Conservation (phyloP, 2,329 filamentous ascomycete species). For the Colletotrichum melonis region DNA sequence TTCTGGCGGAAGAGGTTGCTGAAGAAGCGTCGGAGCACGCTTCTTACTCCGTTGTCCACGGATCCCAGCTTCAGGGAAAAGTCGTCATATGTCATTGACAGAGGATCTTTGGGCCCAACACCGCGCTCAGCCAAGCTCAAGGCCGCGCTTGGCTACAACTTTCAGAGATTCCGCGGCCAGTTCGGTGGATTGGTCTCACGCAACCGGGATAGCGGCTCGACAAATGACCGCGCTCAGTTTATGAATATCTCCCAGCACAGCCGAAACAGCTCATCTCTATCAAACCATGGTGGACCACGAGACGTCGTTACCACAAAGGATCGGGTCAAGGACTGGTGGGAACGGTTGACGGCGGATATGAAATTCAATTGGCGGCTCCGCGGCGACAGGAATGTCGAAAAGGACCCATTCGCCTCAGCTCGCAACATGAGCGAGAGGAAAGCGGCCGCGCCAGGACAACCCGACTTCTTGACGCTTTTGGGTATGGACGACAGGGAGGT, state of each 20-base stretch:
- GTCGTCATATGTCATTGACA: slow-evolving; percentile 54
- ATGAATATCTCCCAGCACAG: slow-evolving; percentile 51
- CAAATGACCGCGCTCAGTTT: slow-evolving; percentile 56
- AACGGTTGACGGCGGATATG: slow-evolving; percentile 52
- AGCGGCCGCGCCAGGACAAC: slow-evolving; percentile 43
- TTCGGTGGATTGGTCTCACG: slow-evolving; percentile 45
- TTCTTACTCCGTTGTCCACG: slow-evolving; percentile 59
- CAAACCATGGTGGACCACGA: slow-evolving; percentile 26
- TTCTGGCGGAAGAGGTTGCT: slow-evolving; percentile 57
- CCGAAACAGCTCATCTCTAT: slow-evolving; percentile 48
- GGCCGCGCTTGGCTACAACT: slow-evolving; percentile 50
- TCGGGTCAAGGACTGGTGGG: slow-evolving; percentile 58
- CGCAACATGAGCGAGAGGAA: slow-evolving; percentile 41
- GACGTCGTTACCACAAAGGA: slow-evolving; percentile 47
- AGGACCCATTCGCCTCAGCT: slow-evolving; percentile 42
- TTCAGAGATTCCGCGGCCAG: slow-evolving; percentile 48
- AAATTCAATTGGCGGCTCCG: slow-evolving; percentile 51
- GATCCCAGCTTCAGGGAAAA: slow-evolving; percentile 42
- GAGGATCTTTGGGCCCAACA: slow-evolving; percentile 61
- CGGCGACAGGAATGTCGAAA: slow-evolving; percentile 41
- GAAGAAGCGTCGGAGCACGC: slow-evolving; percentile 58
- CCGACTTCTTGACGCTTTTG: slow-evolving; percentile 56
- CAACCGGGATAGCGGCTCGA: slow-evolving; percentile 56
- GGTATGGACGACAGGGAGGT: slow-evolving; percentile 56
- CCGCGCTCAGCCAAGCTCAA: slow-evolving; percentile 54